Evolutionary conservation across 225 moss, liverwort and hornwort species (phyloP), one percentile per base, ranked within the genome.

Genomic region (Asterella californica): DNA sequence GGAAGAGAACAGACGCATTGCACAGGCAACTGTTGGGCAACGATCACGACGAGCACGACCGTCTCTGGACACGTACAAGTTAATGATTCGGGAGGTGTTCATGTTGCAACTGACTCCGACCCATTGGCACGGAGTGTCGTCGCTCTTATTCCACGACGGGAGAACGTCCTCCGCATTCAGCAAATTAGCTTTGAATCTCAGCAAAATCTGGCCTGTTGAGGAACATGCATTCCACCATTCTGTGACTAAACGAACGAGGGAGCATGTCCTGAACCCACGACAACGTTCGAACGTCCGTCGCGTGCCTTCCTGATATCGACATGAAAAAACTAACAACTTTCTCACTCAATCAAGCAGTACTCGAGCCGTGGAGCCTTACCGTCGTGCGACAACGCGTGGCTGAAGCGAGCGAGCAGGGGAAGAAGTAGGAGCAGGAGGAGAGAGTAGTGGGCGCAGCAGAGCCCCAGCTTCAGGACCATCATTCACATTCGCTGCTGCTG

Each of bases 181-280:
- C 25, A 87, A 73, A 71, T 80, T 82, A 52, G 52, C 59, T 74
- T 87, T 87, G 77, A 87, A 87, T 42, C 73, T 74, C 73, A 84
- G 42, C 64, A 87, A 45, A 60, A 82, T 65, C 76, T 79, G 70
- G 12, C 87, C 87, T 87, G 82, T 24, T 37, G 24, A 65, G 15
- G 15, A 42, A 42, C 3, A 42, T 42, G 4, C 42, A 42, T 42
- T 42, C 42, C 4, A 42, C 3, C 42, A 42, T 42, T 42, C 42
- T 42, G 7, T 42, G 3, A 42, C 42, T 2, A 7, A 42, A 42
- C 7, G n/a, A n/a, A 42, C 7, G 7, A 42, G 42, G 42, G 7
- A 3, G 7, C 42, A 42, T 42, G 42, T 42, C 53, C 45, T 32
- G 6, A 18, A 6, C 3, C 63, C 10, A 63, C 3, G 9, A 63